These are phyloP conservation scores for Coniosporium tulheliwenetii DNA, from an alignment of 2,329 filamentous ascomycete species.

Conservation along the genomic window DNA sequence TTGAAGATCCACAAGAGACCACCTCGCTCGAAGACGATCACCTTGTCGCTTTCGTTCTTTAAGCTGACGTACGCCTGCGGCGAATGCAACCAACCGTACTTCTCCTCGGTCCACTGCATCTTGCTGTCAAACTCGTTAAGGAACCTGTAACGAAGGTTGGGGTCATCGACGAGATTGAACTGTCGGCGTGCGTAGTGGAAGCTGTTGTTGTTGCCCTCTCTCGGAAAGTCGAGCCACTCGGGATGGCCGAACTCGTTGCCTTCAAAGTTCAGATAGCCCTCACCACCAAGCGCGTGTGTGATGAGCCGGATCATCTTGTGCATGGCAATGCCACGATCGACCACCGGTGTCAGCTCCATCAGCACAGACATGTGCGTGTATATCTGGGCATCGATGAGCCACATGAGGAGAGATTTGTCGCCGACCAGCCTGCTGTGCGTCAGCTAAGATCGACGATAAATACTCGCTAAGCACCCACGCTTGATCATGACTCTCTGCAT, in stretches of 20 bases:
- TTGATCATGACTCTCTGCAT: slow-evolving; percentile 94
- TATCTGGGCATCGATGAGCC: slow-evolving; percentile 91
- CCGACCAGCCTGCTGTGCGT: slow-evolving; percentile 61
- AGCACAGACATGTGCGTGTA: slow-evolving; percentile 95
- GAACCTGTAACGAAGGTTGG: slow-evolving; percentile 72
- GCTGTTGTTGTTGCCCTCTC: slow-evolving; percentile 80
- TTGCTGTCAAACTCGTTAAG: slow-evolving; percentile 85
- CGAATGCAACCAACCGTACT: slow-evolving; percentile 80
- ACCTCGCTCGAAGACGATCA: slow-evolving; percentile 87
- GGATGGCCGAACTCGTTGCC: slow-evolving; percentile 98
- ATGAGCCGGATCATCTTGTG: slow-evolving; percentile 97
- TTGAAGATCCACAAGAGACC: slow-evolving; percentile 92
- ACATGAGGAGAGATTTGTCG: slow-evolving; percentile 95
- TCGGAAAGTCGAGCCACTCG: slow-evolving; percentile 97
- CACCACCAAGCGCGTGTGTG: slow-evolving; percentile 80
- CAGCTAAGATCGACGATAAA: neutral
- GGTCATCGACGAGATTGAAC: slow-evolving; percentile 80
- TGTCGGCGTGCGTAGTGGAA: slow-evolving; percentile 92
- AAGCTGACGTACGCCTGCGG: slow-evolving; percentile 82
- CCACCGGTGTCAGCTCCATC: slow-evolving; percentile 69
- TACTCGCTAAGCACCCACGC: slow-evolving; percentile 46
- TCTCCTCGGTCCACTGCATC: slow-evolving; percentile 79
- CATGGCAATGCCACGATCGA: slow-evolving; percentile 78
- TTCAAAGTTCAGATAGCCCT: slow-evolving; percentile 97
- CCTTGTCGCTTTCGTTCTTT: slow-evolving; percentile 88